Evolutionary conservation across 2,329 filamentous ascomycete genomes (phyloP).

Genomic region (Aspergillus fructus): DNA sequence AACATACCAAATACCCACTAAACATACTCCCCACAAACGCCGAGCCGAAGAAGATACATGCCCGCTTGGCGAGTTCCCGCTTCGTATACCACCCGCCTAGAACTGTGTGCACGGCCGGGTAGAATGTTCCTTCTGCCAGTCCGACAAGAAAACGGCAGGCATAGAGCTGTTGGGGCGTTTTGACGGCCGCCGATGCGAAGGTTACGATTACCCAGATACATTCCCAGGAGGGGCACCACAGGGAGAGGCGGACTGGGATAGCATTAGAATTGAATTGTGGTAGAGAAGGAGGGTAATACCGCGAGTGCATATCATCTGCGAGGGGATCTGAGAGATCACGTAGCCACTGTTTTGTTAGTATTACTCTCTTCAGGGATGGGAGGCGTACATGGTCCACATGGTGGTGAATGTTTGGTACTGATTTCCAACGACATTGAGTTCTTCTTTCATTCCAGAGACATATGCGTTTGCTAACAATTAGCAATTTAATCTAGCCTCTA

Average conservation of each 20-base stretch:
- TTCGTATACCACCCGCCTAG: not conserved
- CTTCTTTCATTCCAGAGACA: conserved; percentile 5
- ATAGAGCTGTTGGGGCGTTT: conserved; percentile 3
- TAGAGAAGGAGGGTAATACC: not conserved
- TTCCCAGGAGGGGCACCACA: conserved; percentile 4
- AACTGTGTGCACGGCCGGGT: not conserved
- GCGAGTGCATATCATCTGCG: conserved; percentile 3
- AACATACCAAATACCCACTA: not conserved
- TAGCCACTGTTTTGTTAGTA: not conserved
- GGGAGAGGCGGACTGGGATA: not conserved
- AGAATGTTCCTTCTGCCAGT: conserved; percentile 5
- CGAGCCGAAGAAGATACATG: conserved; percentile 1
- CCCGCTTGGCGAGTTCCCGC: not conserved
- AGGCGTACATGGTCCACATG: conserved; percentile 2
- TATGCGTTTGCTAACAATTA: not conserved
- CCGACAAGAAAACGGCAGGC: conserved; percentile 3
- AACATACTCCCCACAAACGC: conserved; percentile 3
- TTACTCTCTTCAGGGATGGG: not conserved
- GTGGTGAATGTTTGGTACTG: conserved; percentile 1
- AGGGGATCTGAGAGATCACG: not conserved
- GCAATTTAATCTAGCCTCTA: not conserved
- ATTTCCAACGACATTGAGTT: conserved; percentile 1
- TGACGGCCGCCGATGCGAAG: not conserved
- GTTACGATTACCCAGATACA: not conserved
- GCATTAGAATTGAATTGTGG: no score